phyloP scores from a whole-genome alignment of 495 filamentous ascomycete species.

The Penicillium angulare region DNA sequence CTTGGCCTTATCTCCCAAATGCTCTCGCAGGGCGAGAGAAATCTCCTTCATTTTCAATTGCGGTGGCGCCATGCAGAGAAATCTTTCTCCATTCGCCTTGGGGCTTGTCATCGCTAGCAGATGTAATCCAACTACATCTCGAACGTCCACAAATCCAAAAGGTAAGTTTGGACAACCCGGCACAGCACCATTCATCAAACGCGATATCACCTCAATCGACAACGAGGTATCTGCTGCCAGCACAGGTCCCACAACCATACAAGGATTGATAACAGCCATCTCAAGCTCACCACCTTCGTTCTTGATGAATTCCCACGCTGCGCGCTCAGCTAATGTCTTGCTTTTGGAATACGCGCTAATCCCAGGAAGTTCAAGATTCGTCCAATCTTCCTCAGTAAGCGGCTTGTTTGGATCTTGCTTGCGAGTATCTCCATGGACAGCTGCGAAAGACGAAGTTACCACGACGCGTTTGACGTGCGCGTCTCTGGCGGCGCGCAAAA shows the following conservation, averaged over 20 bases:
- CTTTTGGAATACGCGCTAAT: conserved; percentile 9
- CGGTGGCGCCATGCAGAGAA: conserved; percentile 6
- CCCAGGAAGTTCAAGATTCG: background rate
- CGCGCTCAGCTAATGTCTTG: conserved; percentile 10
- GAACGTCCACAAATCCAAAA: conserved; percentile 8
- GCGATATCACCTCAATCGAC: conserved; percentile 7
- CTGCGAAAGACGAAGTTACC: conserved; percentile 8
- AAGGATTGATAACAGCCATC: conserved; percentile 5
- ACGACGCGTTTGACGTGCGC: conserved; percentile 7
- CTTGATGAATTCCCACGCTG: conserved; percentile 11
- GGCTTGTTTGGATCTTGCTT: background rate
- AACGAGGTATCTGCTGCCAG: conserved; percentile 2
- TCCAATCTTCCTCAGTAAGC: conserved; percentile 11
- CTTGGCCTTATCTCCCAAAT: conserved; percentile 4
- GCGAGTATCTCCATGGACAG: background rate
- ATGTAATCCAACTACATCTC: conserved; percentile 12
- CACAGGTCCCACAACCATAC: conserved; percentile 5
- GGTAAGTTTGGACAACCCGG: conserved; percentile 8
- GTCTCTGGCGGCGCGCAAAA: conserved; percentile 9
- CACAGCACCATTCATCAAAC: conserved; percentile 5
- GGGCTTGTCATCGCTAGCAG: conserved; percentile 9
- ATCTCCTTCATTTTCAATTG: conserved; percentile 1
- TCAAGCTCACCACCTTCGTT: conserved; percentile 7
- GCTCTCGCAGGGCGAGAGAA: conserved; percentile 2
- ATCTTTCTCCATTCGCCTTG: conserved; percentile 9